Conservation (phyloP, 164 flowering plant genomes). For the Euptelea pleiosperma region DNA sequence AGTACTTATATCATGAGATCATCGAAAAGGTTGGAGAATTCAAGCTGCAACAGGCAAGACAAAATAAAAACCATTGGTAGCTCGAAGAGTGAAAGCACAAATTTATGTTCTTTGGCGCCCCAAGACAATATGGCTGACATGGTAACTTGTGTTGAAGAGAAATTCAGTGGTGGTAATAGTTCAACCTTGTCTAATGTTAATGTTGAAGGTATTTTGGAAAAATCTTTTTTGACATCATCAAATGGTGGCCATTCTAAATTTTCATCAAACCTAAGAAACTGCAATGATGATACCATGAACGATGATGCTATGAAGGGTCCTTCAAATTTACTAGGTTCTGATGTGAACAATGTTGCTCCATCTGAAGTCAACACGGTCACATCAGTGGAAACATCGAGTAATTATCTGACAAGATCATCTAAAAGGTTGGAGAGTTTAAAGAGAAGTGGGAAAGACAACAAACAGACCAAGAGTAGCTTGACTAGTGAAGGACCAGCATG, state of each 20-base stretch:
- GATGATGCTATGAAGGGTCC: neutral
- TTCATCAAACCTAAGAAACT: neutral
- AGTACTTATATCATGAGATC: neutral
- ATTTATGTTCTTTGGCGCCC: neutral
- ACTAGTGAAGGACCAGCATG: neutral
- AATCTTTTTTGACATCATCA: neutral
- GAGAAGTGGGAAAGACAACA: neutral
- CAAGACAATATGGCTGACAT: conserved; percentile 1
- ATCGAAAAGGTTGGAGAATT: neutral
- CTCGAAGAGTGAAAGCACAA: conserved; percentile 2
- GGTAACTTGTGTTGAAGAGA: neutral
- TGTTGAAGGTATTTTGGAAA: neutral
- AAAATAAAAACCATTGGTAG: neutral
- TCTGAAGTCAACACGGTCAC: neutral
- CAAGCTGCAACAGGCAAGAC: neutral
- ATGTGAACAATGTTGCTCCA: neutral
- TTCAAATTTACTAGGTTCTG: neutral
- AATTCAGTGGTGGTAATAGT: neutral
- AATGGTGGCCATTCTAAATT: neutral
- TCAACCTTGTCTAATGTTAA: neutral
- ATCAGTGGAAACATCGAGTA: too few species aligned
- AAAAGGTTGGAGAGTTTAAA: conserved; percentile 1
- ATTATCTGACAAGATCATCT: conserved; percentile 4
- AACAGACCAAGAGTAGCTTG: neutral
- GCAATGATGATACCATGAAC: neutral